Evolutionary conservation across 257 asterid species (phyloP), one percentile per base, ranked within the genome.

Genomic region (Solanum ossicruentum): DNA sequence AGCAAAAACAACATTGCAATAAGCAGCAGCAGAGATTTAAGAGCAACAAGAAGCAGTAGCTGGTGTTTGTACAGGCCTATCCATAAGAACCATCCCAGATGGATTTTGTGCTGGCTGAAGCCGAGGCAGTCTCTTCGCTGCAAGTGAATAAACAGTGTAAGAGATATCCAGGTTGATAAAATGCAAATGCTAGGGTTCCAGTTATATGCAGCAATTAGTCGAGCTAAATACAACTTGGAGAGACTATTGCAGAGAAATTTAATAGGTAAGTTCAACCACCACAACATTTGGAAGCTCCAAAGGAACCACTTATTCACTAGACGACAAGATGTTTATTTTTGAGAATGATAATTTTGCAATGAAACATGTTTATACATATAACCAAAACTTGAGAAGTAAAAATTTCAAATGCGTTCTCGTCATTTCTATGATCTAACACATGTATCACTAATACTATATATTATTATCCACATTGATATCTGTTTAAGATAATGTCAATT

Each of bases 121-220:
- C 82, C 97, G 96, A 23, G 98, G 97, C 88, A 94, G 84, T 90
- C 93, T 91, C 91, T 93, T 92, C 5, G 98, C 97, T 94, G 98
- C 81, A 90, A 49, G 80, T 66, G 77, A 69, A 54, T 52, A 26
- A 78, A 78, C 82, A 66, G 17, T 36, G 54, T 10, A 41, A 78
- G 41, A 45, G 66, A 83, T 17, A 60, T 52, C 11, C 7, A 70
- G 63, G 60, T 10, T 58, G 12, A 23, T 26, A 56, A 7, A 36
- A 36, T 28, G 16, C 8, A 55, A 81, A 20, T 28, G 16, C 8
- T 16, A 49, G 13, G 23, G 23, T 16, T 36, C 61, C 61, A 49
- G 43, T 8, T 13, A 75, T 23, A 75, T 49, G 56, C 21, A 75
- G 43, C 2, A 26, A 72, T 20, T 57, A 82, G 70, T 47, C 43